Evolutionary conservation across 441 rosid species (phyloP).

Genomic region (Isatis lusitanica): DNA sequence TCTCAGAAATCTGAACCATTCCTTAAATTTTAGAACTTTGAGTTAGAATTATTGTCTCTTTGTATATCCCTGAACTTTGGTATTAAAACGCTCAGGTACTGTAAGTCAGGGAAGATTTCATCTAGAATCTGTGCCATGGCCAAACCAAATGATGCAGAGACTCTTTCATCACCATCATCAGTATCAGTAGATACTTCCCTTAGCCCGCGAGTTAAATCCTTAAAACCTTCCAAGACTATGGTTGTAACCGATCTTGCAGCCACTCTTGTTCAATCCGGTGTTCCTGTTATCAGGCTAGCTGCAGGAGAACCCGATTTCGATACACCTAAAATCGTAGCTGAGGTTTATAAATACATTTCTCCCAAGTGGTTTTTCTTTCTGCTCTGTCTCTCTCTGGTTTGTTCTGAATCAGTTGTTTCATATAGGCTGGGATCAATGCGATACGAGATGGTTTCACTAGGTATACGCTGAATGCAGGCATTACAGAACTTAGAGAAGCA

Average conservation of each 20-base stretch:
- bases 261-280: conserved; percentile 85
- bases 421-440: conserved; percentile 90
- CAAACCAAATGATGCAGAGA: conserved; percentile 43
- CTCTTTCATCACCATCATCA: conserved; percentile 28
- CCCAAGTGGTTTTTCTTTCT: background rate
- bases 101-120: conserved; percentile 25
- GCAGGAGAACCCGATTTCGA: conserved; percentile 99
- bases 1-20: background rate
- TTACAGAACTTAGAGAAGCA: conserved; percentile 71
- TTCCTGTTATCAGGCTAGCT: conserved; percentile 85
- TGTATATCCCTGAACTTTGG: background rate
- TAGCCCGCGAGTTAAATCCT: conserved; percentile 81
- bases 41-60: background rate
- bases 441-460: conserved; percentile 89
- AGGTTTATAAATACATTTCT: conserved; percentile 45
- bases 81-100: conserved; percentile 35
- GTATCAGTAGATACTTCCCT: conserved; percentile 63
- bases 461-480: conserved; percentile 90
- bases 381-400: background rate
- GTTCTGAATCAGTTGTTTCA: background rate
- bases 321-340: conserved; percentile 73
- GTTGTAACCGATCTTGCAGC: conserved; percentile 90
- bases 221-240: conserved; percentile 92
- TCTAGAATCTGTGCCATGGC: conserved; percentile 43
- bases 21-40: background rate